These are phyloP conservation scores for Neopestalotiopsis clavispora DNA, from an alignment of 2,329 filamentous ascomycete genomes.

Conservation along the genomic window DNA sequence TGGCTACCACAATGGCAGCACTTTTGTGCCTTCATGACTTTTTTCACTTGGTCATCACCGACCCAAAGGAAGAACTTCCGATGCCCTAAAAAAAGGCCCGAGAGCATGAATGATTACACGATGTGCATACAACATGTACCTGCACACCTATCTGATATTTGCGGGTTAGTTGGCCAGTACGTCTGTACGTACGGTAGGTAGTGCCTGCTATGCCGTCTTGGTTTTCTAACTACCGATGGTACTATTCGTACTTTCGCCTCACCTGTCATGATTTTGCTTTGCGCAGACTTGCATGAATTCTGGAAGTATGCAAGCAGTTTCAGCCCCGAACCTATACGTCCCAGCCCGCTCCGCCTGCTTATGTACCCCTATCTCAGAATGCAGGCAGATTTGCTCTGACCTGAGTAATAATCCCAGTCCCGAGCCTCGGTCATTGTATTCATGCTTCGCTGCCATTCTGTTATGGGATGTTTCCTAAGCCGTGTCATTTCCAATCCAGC, in stretches of 20 bases:
- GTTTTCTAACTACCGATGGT: background rate
- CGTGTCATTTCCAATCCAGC: background rate
- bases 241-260: background rate
- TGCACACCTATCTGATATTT: background rate
- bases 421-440: background rate
- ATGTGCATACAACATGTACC: background rate
- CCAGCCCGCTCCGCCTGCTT: background rate
- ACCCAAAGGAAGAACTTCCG: background rate
- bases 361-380: background rate
- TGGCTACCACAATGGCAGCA: background rate
- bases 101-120: background rate
- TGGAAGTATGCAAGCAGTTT: constrained; percentile 3
- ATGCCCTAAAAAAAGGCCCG: background rate
- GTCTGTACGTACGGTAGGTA: background rate
- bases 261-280: constrained; percentile 2
- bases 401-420: background rate
- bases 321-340: constrained; percentile 7
- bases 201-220: background rate
- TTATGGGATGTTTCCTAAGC: background rate
- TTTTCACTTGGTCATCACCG: background rate
- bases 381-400: background rate
- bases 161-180: background rate
- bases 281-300: background rate
- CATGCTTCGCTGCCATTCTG: background rate
- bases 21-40: constrained; percentile 2